Base-by-base conservation (phyloP, 2,329 filamentous ascomycete species). In the Botrytis porri region DNA sequence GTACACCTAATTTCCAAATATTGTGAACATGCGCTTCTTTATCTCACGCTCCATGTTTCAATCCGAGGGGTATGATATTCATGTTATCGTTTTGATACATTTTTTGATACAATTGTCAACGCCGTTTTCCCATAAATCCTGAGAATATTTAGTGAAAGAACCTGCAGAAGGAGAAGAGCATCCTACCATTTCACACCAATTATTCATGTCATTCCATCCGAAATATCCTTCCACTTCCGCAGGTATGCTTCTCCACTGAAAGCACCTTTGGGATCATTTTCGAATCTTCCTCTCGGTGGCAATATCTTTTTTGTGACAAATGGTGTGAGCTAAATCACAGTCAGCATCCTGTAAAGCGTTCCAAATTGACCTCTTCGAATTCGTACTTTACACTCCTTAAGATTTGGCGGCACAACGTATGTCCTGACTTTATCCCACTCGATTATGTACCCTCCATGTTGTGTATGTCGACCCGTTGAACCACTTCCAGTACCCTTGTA, bases 401-500 rank as follows among this genome's bases (percentile, higher is more conserved):
- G 82, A 64, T 87, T 86, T 57, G 89, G 83, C 0, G 95, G 95
- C 78, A 93, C 93, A 72, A 93, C 92, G 82, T 94, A 99, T 71
- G 95, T 97, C 83, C 95, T 91, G 80, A 98, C 93, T 84, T 97
- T 97, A 72, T 86, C 83, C 87, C 88, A 97, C 77, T 98, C 92
- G 77, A 98, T 90, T 64, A 90, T 82, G 83, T 96, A 99, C 69
- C 91, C 91, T 82, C 95, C 96, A 81, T 90, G 89, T 82, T 93
- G 92, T 71, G 93, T 95, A 84, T 97, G 93, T 22, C 86, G 84
- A 82, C 96, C 96, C 90, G 97, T 94, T 60, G 92, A 90, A 2
- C 96, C 96, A 0, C 94, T 92, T 64, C 95, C 88, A 79, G 92
- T 98, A 81, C 96, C 96, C 87, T 98, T 98, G 89, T 99, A 99